Evolutionary conservation across 192 early-diverging fungal genomes (phyloP).

Genomic region (Coemansia sp.): DNA sequence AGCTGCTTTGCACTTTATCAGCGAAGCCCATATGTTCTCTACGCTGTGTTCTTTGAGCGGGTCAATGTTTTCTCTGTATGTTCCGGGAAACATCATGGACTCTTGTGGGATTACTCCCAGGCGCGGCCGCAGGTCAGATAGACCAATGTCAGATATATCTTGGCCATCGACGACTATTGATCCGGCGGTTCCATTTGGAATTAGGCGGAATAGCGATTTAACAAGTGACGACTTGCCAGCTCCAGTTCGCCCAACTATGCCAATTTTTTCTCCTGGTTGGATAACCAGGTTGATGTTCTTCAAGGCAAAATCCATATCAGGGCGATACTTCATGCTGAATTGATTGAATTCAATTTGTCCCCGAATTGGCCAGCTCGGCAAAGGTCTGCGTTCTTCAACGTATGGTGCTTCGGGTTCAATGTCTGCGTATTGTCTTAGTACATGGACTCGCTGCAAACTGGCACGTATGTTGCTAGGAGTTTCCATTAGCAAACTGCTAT

Average conservation of each 20-base stretch:
- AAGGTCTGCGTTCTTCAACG: conserved; percentile 13
- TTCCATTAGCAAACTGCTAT: neutral
- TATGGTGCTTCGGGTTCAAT: conserved; percentile 39
- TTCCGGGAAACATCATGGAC: conserved; percentile 61
- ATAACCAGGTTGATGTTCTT: conserved; percentile 60
- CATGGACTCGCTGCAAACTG: conserved; percentile 35
- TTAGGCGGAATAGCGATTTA: conserved; percentile 64
- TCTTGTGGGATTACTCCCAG: conserved; percentile 69
- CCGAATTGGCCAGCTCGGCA: conserved; percentile 57
- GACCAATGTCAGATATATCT: conserved; percentile 63
- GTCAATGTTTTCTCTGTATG: conserved; percentile 66
- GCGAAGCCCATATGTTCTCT: conserved; percentile 61
- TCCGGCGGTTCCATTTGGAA: conserved; percentile 53
- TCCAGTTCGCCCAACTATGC: conserved; percentile 76
- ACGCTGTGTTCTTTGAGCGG: conserved; percentile 56
- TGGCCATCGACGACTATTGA: conserved; percentile 70
- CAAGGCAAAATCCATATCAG: conserved; percentile 57
- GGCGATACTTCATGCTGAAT: conserved; percentile 64
- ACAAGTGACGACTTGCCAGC: conserved; percentile 68
- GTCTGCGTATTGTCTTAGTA: neutral
- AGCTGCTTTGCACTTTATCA: conserved; percentile 30
- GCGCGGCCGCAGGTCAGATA: conserved; percentile 32
- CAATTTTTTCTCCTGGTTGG: conserved; percentile 61
- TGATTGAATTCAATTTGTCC: conserved; percentile 65
- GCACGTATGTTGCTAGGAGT: neutral